Conservation (phyloP, 345 rosid species). For the Boechera divaricarpa region DNA sequence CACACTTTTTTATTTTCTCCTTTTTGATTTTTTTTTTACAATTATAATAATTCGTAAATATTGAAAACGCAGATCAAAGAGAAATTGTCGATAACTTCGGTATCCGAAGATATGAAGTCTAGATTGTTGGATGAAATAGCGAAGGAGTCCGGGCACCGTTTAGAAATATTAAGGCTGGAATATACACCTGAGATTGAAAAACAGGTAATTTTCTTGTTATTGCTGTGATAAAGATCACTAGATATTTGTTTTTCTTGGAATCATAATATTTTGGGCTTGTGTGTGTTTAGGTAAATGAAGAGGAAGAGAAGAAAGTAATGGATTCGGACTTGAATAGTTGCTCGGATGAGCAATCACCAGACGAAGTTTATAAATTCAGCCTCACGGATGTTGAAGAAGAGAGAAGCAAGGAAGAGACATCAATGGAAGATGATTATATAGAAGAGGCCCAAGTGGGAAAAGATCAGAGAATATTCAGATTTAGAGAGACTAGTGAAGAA, state of each 20-base stretch:
- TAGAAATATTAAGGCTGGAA: slow-evolving; percentile 62
- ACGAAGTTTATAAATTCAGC: slow-evolving; percentile 28
- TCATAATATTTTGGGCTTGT: background rate
- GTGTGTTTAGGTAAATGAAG: slow-evolving; percentile 33
- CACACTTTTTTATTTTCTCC: background rate
- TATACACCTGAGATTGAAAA: slow-evolving; percentile 47
- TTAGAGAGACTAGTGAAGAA: slow-evolving; percentile 39
- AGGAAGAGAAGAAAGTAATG: slow-evolving; percentile 36
- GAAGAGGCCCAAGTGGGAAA: slow-evolving; percentile 33
- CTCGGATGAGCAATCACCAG: slow-evolving; percentile 13
- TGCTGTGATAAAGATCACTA: background rate
- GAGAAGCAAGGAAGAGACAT: slow-evolving; percentile 23
- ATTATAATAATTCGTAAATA: background rate
- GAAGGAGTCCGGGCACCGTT: slow-evolving; percentile 46
- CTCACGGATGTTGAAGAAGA: slow-evolving; percentile 36
- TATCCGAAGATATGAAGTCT: slow-evolving; percentile 58
- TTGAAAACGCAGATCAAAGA: slow-evolving; percentile 55
- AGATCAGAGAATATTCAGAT: slow-evolving; percentile 39
- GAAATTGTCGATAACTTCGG: slow-evolving; percentile 50
- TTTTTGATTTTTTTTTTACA: background rate
- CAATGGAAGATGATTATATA: slow-evolving; percentile 35
- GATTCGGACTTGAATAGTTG: slow-evolving; percentile 1
- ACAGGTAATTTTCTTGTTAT: slow-evolving; percentile 12
- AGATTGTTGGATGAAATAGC: slow-evolving; percentile 62
- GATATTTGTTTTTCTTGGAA: background rate